phyloP scores from a whole-genome alignment of 129 eudicot species.

The Flaveria sonorensis region DNA sequence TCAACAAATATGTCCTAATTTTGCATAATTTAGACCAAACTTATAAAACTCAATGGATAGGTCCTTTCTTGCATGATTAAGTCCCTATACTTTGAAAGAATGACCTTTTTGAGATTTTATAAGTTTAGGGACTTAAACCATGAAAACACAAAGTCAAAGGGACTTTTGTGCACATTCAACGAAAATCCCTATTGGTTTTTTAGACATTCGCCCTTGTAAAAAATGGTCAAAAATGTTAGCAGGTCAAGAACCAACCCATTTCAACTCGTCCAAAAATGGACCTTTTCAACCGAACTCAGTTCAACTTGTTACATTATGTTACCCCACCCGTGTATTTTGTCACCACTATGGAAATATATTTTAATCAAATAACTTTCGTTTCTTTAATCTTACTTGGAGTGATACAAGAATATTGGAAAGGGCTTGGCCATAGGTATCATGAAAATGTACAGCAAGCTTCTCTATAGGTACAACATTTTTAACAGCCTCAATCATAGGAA shows the following conservation, averaged over 20 bases:
- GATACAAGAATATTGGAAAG: conserved; percentile 79
- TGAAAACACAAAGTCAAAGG: background rate
- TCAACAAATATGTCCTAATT: too few species aligned
- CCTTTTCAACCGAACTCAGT: background rate
- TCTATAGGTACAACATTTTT: conserved; percentile 60
- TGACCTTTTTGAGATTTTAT: background rate
- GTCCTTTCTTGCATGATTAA: background rate
- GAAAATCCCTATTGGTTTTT: background rate
- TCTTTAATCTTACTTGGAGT: conserved; percentile 57
- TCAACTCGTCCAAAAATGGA: background rate
- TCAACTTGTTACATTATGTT: background rate
- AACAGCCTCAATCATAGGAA: conserved; percentile 87
- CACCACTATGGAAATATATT: background rate
- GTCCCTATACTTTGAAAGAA: background rate
- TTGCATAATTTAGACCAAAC: too few species aligned
- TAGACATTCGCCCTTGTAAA: background rate
- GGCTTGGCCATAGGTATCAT: conserved; percentile 90
- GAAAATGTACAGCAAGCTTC: conserved; percentile 91
- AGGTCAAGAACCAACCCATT: background rate
- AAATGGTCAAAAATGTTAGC: background rate
- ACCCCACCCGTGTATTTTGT: background rate
- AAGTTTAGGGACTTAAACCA: background rate
- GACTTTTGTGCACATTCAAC: background rate
- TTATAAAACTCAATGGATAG: background rate
- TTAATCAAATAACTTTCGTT: background rate